Evolutionary conservation across 768 basidiomycete species (phyloP).

Genomic region (Pleurotus citrinopileatus): DNA sequence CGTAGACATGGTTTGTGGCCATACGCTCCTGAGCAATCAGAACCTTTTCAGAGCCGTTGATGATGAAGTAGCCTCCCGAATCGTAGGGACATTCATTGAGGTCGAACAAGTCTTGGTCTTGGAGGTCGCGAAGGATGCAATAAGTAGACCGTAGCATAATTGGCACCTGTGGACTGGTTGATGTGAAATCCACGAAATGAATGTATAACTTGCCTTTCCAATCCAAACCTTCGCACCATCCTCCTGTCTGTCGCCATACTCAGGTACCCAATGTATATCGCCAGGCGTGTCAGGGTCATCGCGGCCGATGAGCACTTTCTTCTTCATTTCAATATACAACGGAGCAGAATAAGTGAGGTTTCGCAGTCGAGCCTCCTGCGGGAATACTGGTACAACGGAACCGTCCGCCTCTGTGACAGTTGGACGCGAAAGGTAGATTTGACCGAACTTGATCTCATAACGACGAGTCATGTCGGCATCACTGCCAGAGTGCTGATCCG

Average conservation of each 20-base stretch:
- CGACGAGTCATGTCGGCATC: conserved; percentile 79
- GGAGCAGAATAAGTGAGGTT: conserved; percentile 97
- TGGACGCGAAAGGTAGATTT: conserved; percentile 94
- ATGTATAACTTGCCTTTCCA: conserved; percentile 63
- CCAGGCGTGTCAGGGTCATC: conserved; percentile 82
- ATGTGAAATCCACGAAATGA: background rate
- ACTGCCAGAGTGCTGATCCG: conserved; percentile 92
- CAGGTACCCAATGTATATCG: conserved; percentile 74
- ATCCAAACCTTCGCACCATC: conserved; percentile 89
- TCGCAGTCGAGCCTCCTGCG: conserved; percentile 92
- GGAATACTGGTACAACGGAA: conserved; percentile 89
- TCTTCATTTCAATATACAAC: conserved; percentile 93
- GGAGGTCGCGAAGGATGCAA: conserved; percentile 82
- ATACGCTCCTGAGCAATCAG: conserved; percentile 99
- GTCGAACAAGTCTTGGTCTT: conserved; percentile 81
- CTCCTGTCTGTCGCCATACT: conserved; percentile 59
- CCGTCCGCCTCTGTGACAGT: conserved; percentile 96
- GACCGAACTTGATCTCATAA: conserved; percentile 96
- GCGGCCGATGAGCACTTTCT: conserved; percentile 74
- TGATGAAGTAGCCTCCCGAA: conserved; percentile 98
- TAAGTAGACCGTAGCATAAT: conserved; percentile 97
- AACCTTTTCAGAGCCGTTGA: conserved; percentile 99
- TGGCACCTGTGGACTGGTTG: conserved; percentile 62
- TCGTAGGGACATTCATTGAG: conserved; percentile 98
- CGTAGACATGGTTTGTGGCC: conserved; percentile 99